A percentile compares a stretch with the other conserved stretches of the same genome.
phyloP scores from a whole-genome alignment of 176 grass and related monocot species.

The Avena eriantha region DNA sequence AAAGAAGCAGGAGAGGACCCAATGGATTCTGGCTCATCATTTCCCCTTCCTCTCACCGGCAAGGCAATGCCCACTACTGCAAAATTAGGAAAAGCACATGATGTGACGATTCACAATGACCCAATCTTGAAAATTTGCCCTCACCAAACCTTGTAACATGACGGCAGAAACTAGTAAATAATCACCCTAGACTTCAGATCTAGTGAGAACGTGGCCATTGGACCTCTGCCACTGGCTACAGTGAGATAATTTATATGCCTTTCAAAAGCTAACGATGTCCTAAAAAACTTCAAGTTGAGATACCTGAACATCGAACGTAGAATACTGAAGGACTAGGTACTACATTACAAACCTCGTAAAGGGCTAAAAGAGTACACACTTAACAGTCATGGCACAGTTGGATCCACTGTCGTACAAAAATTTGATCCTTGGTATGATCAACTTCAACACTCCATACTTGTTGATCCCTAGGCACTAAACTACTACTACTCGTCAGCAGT shows the following conservation, averaged over 20 bases:
- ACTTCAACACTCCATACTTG: not conserved
- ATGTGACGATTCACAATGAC: not conserved
- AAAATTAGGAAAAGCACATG: not conserved
- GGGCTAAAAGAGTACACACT: constrained; percentile 11
- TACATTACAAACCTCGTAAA: constrained; percentile 26
- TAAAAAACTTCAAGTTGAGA: not conserved
- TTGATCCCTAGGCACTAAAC: not conserved
- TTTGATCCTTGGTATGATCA: not conserved
- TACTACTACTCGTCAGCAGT: constrained; percentile 3
- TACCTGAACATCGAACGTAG: not conserved
- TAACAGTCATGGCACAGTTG: not conserved
- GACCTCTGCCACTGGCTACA: not conserved
- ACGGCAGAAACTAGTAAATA: not conserved
- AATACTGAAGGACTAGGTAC: not conserved
- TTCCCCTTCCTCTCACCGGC: no score
- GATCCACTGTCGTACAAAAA: constrained; percentile 5
- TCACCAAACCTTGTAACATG: no score
- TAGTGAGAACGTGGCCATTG: not conserved
- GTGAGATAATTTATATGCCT: not conserved
- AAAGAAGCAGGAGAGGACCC: no score
- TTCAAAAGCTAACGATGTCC: not conserved
- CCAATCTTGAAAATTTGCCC: no score
- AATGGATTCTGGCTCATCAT: no score
- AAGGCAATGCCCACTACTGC: not conserved
- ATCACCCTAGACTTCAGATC: not conserved